These are phyloP conservation scores for Truncatella angustata DNA, from an alignment of 2,329 filamentous ascomycete genomes.

Conservation along the genomic window DNA sequence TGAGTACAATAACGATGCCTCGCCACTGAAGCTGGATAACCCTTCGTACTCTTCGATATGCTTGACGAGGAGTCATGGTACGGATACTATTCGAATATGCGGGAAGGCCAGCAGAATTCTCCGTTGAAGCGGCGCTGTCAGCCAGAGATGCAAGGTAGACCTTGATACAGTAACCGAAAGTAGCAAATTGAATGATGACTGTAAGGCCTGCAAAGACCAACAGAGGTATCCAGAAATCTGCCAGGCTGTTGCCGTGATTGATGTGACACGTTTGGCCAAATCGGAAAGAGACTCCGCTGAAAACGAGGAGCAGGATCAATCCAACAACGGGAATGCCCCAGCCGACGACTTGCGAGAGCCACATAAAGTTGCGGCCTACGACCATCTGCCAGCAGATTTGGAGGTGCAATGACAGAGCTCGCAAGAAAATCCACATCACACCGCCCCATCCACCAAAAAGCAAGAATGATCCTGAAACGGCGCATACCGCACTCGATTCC, in stretches of 20 bases:
- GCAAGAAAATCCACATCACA: conserved; percentile 87
- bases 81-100: conserved; percentile 74
- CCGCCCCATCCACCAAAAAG: conserved; percentile 82
- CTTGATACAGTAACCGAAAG: conserved; percentile 84
- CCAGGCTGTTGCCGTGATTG: conserved; percentile 81
- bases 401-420: conserved; percentile 87
- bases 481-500: conserved; percentile 77
- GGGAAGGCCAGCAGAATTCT: conserved; percentile 69
- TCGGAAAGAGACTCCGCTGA: conserved; percentile 91
- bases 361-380: conserved; percentile 87
- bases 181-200: conserved; percentile 66
- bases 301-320: conserved; percentile 70
- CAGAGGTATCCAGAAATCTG: conserved; percentile 86
- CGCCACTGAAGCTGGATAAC: conserved; percentile 93
- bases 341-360: conserved; percentile 73
- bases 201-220: conserved; percentile 64
- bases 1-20: conserved; percentile 82
- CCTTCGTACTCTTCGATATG: conserved; percentile 81
- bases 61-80: conserved; percentile 78
- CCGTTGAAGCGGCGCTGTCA: conserved; percentile 69
- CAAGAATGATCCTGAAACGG: conserved; percentile 82
- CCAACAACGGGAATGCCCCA: conserved; percentile 82
- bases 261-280: conserved; percentile 93
- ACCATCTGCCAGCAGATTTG: conserved; percentile 98
- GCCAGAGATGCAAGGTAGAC: conserved; percentile 85